These are phyloP conservation scores for Lactifluus pinguis DNA, from an alignment of 768 basidiomycete genomes.

Conservation along the genomic window DNA sequence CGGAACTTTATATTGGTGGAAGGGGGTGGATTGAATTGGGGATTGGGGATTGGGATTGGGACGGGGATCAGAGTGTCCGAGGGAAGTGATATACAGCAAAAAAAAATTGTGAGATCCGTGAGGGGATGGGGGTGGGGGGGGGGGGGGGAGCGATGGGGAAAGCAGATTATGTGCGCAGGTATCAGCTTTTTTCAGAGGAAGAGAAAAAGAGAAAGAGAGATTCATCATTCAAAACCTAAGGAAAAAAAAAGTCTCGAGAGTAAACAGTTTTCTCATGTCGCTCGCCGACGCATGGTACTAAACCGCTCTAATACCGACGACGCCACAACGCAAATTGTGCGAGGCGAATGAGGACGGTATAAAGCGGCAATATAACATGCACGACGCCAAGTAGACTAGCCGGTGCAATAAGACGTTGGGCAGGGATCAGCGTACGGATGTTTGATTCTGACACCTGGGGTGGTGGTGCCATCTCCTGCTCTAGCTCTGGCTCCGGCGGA, in stretches of 20 bases:
- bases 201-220: not conserved
- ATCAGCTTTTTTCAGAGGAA: constrained; percentile 2
- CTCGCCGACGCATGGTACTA: not conserved
- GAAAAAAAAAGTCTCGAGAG: not conserved
- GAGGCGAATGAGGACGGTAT: constrained; percentile 14
- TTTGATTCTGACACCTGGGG: not conserved
- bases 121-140: not conserved
- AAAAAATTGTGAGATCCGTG: constrained; percentile 14
- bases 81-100: constrained; percentile 15
- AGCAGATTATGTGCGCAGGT: constrained; percentile 7
- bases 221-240: not conserved
- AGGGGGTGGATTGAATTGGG: not conserved
- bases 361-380: constrained; percentile 13
- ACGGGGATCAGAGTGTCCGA: not conserved
- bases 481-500: constrained; percentile 10
- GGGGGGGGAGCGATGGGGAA: not conserved
- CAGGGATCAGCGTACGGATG: not conserved
- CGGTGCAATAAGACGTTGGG: not conserved
- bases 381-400: constrained; percentile 9
- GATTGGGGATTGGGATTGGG: not conserved
- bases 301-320: not conserved
- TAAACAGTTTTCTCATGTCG: not conserved
- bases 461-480: not conserved
- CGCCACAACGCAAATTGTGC: constrained; percentile 9
- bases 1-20: not conserved